Evolutionary conservation across 1,284 basidiomycete genomes (phyloP).

Genomic region (Rhodotorula glutinis): DNA sequence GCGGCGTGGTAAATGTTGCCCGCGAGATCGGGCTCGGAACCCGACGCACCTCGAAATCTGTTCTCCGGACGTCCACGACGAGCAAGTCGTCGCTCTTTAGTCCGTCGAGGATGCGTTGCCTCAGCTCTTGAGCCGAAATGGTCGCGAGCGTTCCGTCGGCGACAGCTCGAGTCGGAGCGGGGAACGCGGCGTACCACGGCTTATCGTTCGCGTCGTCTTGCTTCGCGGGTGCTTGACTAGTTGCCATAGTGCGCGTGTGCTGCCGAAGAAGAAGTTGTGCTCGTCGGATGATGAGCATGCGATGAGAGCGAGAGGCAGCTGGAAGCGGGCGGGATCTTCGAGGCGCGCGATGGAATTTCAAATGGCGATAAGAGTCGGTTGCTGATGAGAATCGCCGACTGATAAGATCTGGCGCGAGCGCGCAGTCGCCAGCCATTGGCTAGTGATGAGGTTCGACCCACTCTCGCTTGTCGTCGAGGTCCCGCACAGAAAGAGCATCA

Average conservation of each 20-base stretch:
- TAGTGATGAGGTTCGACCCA: neutral
- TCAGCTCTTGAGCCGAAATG: conserved; percentile 1
- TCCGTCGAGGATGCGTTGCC: neutral
- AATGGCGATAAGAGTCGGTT: neutral
- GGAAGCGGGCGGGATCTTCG: no score
- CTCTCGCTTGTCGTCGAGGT: no score
- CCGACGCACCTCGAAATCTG: conserved; percentile 21
- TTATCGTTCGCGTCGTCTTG: neutral
- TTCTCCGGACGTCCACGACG: conserved; percentile 21
- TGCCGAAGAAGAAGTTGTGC: neutral
- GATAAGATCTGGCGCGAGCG: neutral
- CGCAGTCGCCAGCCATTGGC: no score
- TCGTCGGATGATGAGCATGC: neutral
- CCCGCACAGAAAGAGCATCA: no score
- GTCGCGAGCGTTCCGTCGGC: conserved; percentile 1
- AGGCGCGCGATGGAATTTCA: neutral
- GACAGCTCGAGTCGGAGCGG: neutral
- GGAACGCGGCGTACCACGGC: conserved; percentile 24
- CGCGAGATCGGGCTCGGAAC: no score
- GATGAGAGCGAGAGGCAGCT: neutral
- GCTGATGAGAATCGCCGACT: neutral
- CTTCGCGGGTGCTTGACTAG: neutral
- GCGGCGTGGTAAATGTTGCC: rapidly evolving
- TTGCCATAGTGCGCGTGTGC: neutral
- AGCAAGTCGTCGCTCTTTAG: neutral